Evolutionary conservation across 2,329 filamentous ascomycete genomes (phyloP).

Genomic region (Sclerotinia minor): DNA sequence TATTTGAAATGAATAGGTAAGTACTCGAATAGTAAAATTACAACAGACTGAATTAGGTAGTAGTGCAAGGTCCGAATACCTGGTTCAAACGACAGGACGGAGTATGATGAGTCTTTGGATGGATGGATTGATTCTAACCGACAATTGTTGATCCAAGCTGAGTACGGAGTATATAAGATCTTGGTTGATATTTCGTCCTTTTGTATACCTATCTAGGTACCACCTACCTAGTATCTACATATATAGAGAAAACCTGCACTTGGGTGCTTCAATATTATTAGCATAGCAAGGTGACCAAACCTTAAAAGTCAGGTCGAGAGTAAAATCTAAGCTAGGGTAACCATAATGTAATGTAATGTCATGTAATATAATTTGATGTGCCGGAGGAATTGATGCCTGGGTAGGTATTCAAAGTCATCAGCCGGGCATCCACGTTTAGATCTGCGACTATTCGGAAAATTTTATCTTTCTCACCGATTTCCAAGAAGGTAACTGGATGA

Average conservation of each 20-base stretch:
- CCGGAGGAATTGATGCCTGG: not conserved
- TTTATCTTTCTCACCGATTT: not conserved
- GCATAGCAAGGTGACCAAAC: not conserved
- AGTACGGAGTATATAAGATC: too few species aligned
- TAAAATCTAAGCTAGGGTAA: not conserved
- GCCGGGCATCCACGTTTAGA: not conserved
- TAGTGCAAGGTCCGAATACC: not conserved
- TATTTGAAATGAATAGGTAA: not conserved
- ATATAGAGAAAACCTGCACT: not conserved
- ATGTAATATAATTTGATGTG: not conserved
- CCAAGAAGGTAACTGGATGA: not conserved
- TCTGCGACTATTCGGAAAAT: slow-evolving; percentile 5
- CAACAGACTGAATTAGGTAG: not conserved
- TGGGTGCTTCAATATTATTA: not conserved
- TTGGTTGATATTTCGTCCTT: too few species aligned
- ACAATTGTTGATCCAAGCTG: not conserved
- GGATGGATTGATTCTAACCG: not conserved
- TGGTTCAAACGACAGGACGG: too few species aligned
- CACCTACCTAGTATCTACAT: too few species aligned
- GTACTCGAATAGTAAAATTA: not conserved
- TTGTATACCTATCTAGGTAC: too few species aligned
- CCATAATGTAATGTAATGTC: too few species aligned
- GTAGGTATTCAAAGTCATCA: not conserved
- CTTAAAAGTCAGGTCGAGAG: not conserved
- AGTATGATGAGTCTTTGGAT: not conserved